Evolutionary conservation across 2,329 filamentous ascomycete genomes (phyloP), one percentile per base, ranked within the genome.

Genomic region (Knoxdaviesia capensis): DNA sequence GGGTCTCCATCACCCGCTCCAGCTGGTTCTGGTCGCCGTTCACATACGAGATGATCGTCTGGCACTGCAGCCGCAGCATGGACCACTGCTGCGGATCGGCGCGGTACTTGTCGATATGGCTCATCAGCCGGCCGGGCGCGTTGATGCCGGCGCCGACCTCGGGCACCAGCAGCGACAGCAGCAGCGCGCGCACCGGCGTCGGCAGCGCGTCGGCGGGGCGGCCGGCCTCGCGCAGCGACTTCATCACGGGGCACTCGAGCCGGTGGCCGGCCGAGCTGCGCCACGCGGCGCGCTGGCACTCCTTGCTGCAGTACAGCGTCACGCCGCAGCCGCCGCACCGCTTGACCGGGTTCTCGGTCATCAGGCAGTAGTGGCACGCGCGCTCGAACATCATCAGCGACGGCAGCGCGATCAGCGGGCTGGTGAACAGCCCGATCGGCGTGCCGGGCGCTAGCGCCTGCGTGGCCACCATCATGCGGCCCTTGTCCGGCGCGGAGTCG

Each of bases 241-340:
- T 49, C 46, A 68, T 58, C 32, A 59, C 54, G 31, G 55, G 54
- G 58, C 74, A 78, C 57, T 78, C 74, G 38, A 55, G 55, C 49
- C 63, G 61, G 56, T 78, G 74, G 36, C 62, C 58, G 2, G 34
- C 33, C 10, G 33, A 28, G 30, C 53, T 52, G 6, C 54, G 53
- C 72, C 74, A 77, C 51, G 69, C 64, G 2, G 61, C 56, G 29
- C 58, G 57, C 55, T 78, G 74, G 55, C 74, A 78, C 5, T 52
- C 48, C 6, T 56, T 43, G 41, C 60, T 59, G 57, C 74, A 78
- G 59, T 78, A 78, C 30, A 58, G 61, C 4, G 63, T 62, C 1
- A 64, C 59, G 31, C 59, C 63, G 56, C 74, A 78, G 40, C 60
- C 65, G 0, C 65, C 64, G 54, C 74, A 78, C 28, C 62, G 59